phyloP scores from a whole-genome alignment of 768 basidiomycete genomes.

The Candolleomyces aberdarensis region DNA sequence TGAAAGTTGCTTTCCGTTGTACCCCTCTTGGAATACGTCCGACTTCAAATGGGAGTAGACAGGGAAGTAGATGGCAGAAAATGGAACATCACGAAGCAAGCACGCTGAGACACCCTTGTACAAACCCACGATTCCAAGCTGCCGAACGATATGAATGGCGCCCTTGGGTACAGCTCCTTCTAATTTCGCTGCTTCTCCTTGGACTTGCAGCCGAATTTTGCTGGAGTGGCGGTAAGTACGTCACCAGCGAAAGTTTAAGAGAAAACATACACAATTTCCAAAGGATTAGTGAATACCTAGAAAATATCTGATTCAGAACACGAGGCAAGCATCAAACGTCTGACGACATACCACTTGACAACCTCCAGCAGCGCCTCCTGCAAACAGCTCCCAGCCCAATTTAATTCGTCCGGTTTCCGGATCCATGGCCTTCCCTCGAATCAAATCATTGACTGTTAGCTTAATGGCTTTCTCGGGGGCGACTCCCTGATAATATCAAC shows the following conservation, averaged over 20 bases:
- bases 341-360: conserved; percentile 86
- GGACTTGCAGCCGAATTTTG: conserved; percentile 93
- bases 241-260: conserved; percentile 5
- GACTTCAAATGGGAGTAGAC: conserved; percentile 88
- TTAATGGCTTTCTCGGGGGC: conserved; percentile 99
- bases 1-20: conserved; percentile 88
- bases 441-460: conserved; percentile 90
- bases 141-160: conserved; percentile 88
- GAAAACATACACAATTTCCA: conserved; percentile 83
- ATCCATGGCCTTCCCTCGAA: conserved; percentile 82
- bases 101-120: conserved; percentile 95
- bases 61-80: conserved; percentile 91
- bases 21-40: conserved; percentile 93
- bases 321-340: background rate
- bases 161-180: conserved; percentile 82
- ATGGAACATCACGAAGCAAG: conserved; percentile 92
- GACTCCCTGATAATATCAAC: conserved; percentile 59
- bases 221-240: conserved; percentile 32
- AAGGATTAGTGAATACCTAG: conserved; percentile 94
- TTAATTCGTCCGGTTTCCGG: conserved; percentile 95
- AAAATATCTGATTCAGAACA: conserved; percentile 13
- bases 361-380: conserved; percentile 92
- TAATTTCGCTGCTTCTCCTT: conserved; percentile 89
- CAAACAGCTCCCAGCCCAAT: conserved; percentile 85
- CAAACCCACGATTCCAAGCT: conserved; percentile 87